Evolutionary conservation across 441 rosid species (phyloP).

Genomic region (Dalechampia spathulata): DNA sequence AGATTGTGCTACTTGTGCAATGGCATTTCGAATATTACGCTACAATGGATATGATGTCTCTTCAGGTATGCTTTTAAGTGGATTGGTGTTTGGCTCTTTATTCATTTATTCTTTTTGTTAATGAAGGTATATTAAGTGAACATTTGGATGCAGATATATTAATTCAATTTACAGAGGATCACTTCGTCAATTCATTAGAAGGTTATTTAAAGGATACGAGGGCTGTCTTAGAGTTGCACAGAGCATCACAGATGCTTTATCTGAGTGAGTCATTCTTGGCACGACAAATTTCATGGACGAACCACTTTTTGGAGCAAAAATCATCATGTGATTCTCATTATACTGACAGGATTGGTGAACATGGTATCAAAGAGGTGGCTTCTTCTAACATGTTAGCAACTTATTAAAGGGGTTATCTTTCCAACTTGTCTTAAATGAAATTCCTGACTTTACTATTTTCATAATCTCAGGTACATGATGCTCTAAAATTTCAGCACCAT

Average conservation of each 20-base stretch:
- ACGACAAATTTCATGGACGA: slow-evolving; percentile 46
- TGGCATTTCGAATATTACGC: slow-evolving; percentile 63
- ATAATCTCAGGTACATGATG: slow-evolving; percentile 50
- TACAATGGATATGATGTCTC: slow-evolving; percentile 54
- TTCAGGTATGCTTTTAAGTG: slow-evolving; percentile 37
- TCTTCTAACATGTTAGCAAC: slow-evolving; percentile 6
- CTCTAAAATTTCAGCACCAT: slow-evolving; percentile 40
- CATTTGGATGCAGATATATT: slow-evolving; percentile 41
- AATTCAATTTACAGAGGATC: slow-evolving; percentile 37
- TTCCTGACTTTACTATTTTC: slow-evolving; percentile 2
- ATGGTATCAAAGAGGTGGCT: slow-evolving; percentile 35
- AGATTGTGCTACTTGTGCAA: slow-evolving; percentile 35
- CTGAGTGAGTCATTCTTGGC: slow-evolving; percentile 47
- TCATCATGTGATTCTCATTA: slow-evolving; percentile 25
- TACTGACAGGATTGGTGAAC: slow-evolving; percentile 20
- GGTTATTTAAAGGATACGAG: slow-evolving; percentile 45
- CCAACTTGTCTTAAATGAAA: not conserved
- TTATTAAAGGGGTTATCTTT: not conserved
- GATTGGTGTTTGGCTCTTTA: slow-evolving; percentile 9
- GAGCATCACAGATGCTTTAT: slow-evolving; percentile 49
- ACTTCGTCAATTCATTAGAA: slow-evolving; percentile 41
- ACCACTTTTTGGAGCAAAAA: slow-evolving; percentile 37
- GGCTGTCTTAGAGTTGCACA: slow-evolving; percentile 54
- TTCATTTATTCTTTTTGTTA: not conserved
- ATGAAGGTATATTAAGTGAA: not conserved